phyloP scores from a whole-genome alignment of 169 alveolate species.

The Eimeria praecox region DNA sequence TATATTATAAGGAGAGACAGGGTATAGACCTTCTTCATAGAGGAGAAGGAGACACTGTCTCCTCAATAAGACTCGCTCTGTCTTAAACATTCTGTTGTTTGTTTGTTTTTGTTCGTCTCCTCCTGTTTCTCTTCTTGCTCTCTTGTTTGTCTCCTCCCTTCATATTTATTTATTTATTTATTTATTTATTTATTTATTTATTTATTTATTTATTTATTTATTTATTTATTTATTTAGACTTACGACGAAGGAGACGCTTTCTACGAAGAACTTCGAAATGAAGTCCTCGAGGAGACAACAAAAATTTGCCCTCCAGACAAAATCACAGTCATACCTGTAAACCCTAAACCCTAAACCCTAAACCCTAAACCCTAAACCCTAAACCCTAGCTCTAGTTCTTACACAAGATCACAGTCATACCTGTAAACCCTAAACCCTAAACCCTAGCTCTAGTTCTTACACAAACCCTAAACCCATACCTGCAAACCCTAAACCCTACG shows the following conservation, averaged over 20 bases:
- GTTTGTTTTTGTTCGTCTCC: no score
- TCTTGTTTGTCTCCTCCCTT: no score
- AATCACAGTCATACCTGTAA: constrained; percentile 61
- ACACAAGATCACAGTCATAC: not conserved
- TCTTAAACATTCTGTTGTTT: no score
- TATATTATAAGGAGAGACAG: no score
- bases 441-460: not conserved
- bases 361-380: constrained; percentile 20
- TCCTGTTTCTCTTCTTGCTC: no score
- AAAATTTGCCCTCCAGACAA: constrained; percentile 51
- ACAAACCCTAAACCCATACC: not conserved
- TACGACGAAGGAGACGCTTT: constrained; percentile 87
- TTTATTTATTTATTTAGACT: constrained; percentile 57
- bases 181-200: no score
- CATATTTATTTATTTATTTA: no score
- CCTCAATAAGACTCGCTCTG: no score
- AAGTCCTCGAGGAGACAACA: constrained; percentile 77
- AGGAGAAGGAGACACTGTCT: no score
- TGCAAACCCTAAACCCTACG: not conserved
- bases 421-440: constrained; percentile 8
- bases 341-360: constrained; percentile 14
- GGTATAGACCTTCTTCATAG: no score
- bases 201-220: no score
- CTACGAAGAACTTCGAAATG: constrained; percentile 84
- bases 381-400: not conserved